These are phyloP conservation scores for Peniophora sp. DNA, from an alignment of 1,284 basidiomycete species.

Conservation along the genomic window DNA sequence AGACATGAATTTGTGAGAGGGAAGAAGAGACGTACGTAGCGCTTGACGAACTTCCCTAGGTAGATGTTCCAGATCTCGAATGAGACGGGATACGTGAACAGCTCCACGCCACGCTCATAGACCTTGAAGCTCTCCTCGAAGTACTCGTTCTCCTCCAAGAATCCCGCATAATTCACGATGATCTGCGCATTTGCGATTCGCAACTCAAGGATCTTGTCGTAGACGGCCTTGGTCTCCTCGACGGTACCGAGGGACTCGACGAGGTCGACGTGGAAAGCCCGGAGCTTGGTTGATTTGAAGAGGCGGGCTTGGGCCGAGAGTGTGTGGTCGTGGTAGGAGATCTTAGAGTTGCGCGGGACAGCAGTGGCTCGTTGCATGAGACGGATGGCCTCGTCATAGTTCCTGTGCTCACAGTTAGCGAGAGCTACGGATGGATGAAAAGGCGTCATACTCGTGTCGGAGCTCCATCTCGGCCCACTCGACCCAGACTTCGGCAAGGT, in stretches of 20 bases:
- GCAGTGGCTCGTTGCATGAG: slow-evolving; percentile 95
- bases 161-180: slow-evolving; percentile 95
- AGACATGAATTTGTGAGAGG: neutral
- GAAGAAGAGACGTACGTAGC: slow-evolving; percentile 62
- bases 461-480: slow-evolving; percentile 99
- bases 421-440: too few species aligned
- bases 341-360: slow-evolving; percentile 82
- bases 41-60: slow-evolving; percentile 92
- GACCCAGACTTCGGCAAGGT: slow-evolving; percentile 97
- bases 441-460: slow-evolving; percentile 73
- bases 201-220: slow-evolving; percentile 95
- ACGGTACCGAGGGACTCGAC: slow-evolving; percentile 95
- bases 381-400: slow-evolving; percentile 91
- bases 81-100: slow-evolving; percentile 96
- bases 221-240: slow-evolving; percentile 87
- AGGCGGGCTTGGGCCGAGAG: slow-evolving; percentile 84
- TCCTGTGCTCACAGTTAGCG: slow-evolving; percentile 37
- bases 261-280: slow-evolving; percentile 98
- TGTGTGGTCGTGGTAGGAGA: slow-evolving; percentile 94
- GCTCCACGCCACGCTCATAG: slow-evolving; percentile 94
- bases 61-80: slow-evolving; percentile 99
- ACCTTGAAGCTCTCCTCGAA: slow-evolving; percentile 99
- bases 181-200: slow-evolving; percentile 98
- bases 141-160: slow-evolving; percentile 96
- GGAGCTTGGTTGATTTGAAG: slow-evolving; percentile 97